Base-by-base conservation (phyloP, 257 asterid genomes). In the Phtheirospermum japonicum region DNA sequence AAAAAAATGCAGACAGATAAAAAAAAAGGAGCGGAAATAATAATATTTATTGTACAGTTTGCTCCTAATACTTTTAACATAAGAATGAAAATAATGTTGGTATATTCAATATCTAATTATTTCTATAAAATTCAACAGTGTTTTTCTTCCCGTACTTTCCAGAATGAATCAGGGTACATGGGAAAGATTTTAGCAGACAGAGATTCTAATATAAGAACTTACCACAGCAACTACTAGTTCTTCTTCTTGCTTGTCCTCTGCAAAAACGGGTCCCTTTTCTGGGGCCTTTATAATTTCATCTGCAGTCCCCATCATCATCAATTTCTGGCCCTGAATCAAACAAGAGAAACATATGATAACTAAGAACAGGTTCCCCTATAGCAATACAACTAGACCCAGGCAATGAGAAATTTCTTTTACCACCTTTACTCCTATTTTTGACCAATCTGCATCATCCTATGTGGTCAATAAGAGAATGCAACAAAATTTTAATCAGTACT, bases 301-400 rank as follows among this genome's bases (percentile, higher is more conserved):
- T 16, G 96, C 99, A 32, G 96, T 93, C 74, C 99, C 99, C 97
- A 89, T 93, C 99, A 93, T 93, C 99, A 93, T 93, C 72, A 93
- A 77, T 64, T 90, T 87, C 82, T 93, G 99, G 68, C 99, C 99
- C 99, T 93, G 72, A 60, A 69, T 43, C 68, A n/a, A n/a, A n/a
- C n/a, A n/a, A n/a, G n/a, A n/a, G n/a, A n/a, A n/a, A n/a, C n/a
- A n/a, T n/a, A n/a, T n/a, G n/a, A n/a, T n/a, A n/a, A n/a, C n/a
- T n/a, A n/a, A n/a, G n/a, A n/a, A n/a, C n/a, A n/a, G n/a, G n/a
- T n/a, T n/a, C n/a, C n/a, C n/a, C n/a, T n/a, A n/a, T n/a, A n/a
- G n/a, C n/a, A n/a, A n/a, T n/a, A n/a, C n/a, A n/a, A n/a, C n/a
- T n/a, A n/a, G n/a, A n/a, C n/a, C n/a, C n/a, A n/a, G n/a, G n/a